phyloP scores from a whole-genome alignment of 345 rosid species.

The Citrus cavaleriei region DNA sequence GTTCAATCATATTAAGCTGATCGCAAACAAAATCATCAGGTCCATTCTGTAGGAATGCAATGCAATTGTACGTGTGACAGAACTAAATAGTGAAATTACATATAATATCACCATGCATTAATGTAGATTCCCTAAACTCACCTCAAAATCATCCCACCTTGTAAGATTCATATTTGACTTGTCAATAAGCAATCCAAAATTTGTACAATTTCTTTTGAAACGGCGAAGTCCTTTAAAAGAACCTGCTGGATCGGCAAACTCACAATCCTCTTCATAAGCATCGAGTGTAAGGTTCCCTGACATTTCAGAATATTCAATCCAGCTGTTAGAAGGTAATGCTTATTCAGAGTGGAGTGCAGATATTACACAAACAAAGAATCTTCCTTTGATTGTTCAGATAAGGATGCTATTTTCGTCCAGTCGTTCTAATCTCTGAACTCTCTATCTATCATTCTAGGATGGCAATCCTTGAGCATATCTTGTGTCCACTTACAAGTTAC shows the following conservation, averaged over 20 bases:
- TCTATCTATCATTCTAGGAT: too few species aligned
- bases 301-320: not conserved
- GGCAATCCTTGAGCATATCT: too few species aligned
- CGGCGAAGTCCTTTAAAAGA: constrained; percentile 86
- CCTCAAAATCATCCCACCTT: constrained; percentile 92
- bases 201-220: constrained; percentile 86
- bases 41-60: not conserved
- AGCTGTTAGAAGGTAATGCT: not conserved
- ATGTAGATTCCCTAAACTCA: constrained; percentile 7
- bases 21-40: not conserved
- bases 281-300: constrained; percentile 70
- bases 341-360: not conserved
- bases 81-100: not conserved
- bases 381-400: not conserved
- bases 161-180: constrained; percentile 84
- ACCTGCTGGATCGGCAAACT: constrained; percentile 97
- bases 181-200: constrained; percentile 75
- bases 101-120: not conserved
- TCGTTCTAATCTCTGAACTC: too few species aligned
- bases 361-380: not conserved
- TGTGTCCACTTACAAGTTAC: not conserved
- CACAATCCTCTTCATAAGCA: constrained; percentile 86
- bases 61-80: not conserved
- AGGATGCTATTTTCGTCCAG: not conserved
- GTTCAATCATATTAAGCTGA: not conserved